These are phyloP conservation scores for Sphaceloma murrayae DNA, from an alignment of 2,329 filamentous ascomycete species.

Conservation along the genomic window DNA sequence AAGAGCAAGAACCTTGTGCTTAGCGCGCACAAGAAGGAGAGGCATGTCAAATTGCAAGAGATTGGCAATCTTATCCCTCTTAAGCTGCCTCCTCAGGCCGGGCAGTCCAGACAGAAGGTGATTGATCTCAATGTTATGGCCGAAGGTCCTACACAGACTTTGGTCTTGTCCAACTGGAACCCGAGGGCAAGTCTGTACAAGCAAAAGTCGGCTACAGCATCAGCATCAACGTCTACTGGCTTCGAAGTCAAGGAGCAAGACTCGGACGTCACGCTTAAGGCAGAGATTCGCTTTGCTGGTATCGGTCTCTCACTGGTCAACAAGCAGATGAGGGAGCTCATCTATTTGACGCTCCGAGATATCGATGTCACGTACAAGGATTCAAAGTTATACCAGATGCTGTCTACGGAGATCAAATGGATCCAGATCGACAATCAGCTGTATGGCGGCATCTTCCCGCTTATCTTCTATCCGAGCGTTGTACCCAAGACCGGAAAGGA, in stretches of 20 bases:
- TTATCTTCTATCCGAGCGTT: constrained; percentile 92
- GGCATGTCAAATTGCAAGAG: constrained; percentile 89
- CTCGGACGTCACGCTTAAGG: constrained; percentile 77
- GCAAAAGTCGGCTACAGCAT: constrained; percentile 47
- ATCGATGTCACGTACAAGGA: constrained; percentile 87
- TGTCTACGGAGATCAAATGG: constrained; percentile 91
- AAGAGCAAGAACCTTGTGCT: constrained; percentile 91
- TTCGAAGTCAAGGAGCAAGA: constrained; percentile 94
- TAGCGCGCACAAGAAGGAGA: constrained; percentile 65
- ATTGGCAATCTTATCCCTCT: constrained; percentile 94
- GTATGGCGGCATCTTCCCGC: constrained; percentile 95
- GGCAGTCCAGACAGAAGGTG: constrained; percentile 62
- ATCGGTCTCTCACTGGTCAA: constrained; percentile 93
- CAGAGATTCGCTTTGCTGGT: constrained; percentile 77
- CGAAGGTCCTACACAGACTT: constrained; percentile 86
- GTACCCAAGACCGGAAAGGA: constrained; percentile 95
- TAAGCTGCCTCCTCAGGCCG: constrained; percentile 63
- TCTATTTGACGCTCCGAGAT: constrained; percentile 87
- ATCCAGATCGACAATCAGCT: constrained; percentile 98
- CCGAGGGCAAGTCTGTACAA: constrained; percentile 86
- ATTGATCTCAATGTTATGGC: constrained; percentile 95
- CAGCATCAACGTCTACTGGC: constrained; percentile 54
- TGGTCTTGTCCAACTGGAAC: constrained; percentile 91
- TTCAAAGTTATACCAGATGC: constrained; percentile 84
- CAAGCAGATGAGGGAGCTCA: constrained; percentile 77